Conservation (phyloP, 768 basidiomycete genomes). For the Astraeus odoratus region DNA sequence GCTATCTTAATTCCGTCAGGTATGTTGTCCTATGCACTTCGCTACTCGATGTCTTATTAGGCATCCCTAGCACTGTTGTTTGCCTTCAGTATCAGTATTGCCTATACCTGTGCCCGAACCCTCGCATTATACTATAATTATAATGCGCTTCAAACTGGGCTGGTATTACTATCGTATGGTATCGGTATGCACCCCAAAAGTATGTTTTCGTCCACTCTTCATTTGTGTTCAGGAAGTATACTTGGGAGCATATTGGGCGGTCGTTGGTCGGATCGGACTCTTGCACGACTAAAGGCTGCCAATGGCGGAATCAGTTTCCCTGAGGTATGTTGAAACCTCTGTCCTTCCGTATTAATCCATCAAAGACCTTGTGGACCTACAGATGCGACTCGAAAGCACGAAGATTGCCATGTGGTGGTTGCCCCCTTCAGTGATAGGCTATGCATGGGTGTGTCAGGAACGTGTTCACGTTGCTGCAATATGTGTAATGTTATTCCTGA, state of each 20-base stretch:
- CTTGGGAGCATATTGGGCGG: conserved; percentile 54
- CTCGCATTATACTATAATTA: conserved; percentile 60
- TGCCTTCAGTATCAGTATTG: conserved; percentile 49
- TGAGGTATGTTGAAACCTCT: conserved; percentile 45
- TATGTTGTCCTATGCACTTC: conserved; percentile 16
- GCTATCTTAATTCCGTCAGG: conserved; percentile 39
- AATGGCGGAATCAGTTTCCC: conserved; percentile 50
- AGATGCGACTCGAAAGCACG: conserved; percentile 78
- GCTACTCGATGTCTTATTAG: neutral
- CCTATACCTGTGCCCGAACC: conserved; percentile 72
- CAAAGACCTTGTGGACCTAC: neutral
- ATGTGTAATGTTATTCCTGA: conserved; percentile 66
- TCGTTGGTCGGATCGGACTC: conserved; percentile 47
- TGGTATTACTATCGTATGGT: conserved; percentile 76
- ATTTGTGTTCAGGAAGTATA: conserved; percentile 33
- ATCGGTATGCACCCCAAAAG: conserved; percentile 39
- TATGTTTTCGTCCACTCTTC: neutral
- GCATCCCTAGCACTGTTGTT: neutral
- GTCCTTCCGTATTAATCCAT: neutral
- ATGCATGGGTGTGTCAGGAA: conserved; percentile 71
- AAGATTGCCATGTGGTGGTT: conserved; percentile 43
- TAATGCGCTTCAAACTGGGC: conserved; percentile 64
- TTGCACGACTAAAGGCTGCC: conserved; percentile 35
- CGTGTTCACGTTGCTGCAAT: conserved; percentile 62
- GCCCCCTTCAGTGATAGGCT: conserved; percentile 57